Base-by-base conservation (phyloP, 352 stramenopile species). In the Globisporangium emineosum region DNA sequence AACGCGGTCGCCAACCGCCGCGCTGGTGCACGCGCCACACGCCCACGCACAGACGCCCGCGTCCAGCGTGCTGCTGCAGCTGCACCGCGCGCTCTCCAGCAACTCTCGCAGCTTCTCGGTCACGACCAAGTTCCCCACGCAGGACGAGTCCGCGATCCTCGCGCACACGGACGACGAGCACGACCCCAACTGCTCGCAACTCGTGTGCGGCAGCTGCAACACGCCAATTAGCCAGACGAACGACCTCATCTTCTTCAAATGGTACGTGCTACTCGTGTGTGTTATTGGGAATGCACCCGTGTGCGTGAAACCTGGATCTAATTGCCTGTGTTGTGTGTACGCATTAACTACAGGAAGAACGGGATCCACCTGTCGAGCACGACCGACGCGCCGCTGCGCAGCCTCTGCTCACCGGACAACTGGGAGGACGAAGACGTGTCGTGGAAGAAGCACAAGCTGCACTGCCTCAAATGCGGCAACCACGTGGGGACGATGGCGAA, bases 181-280 rank as follows among this genome's bases (percentile, higher is more conserved):
- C 27, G 77, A 87, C 67, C 68, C 68, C 47, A 70, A 79, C 27
- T 62, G 60, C 15, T 76, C 83, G 58, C 79, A 81, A 58, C 66
- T 92, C 45, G 79, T 90, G 32, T 92, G 83, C 33, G 71, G 75
- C 55, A 92, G 85, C 58, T 92, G 83, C 75, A 89, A 73, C 67
- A 68, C 78, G 47, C 73, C 72, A 15, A 57, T 92, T 56, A 87
- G 76, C 65, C 55, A 72, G 50, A 92, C 83, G 19, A 78, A 75
- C 45, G 79, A 92, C 43, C 66, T 92, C 32, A 77, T 90, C 35
- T 91, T 91, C 64, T 88, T 91, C 69, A 89, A 89, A 60, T 90
- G 83, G 82, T 90, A 62, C 3, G 65, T 59, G 29, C 29, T 6
- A n/a, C n/a, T n/a, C n/a, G 23, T 30, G 27, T 27, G 19, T 30